Evolutionary conservation across 1,139 yeast species (phyloP).

Genomic region (Pichia sp.): DNA sequence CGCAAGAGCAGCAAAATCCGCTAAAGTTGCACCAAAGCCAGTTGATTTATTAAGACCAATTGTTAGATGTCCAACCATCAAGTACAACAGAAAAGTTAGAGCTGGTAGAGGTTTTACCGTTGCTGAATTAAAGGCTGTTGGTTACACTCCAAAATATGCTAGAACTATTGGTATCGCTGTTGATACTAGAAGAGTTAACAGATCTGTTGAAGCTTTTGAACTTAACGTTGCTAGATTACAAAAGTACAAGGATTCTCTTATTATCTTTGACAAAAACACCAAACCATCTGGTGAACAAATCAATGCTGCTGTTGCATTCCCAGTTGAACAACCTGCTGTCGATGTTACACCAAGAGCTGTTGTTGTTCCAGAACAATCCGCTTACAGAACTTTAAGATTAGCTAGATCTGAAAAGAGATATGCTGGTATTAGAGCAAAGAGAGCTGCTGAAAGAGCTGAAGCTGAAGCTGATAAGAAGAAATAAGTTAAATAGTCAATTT

Average conservation of each 20-base stretch:
- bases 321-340: constrained; percentile 70
- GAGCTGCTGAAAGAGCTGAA: constrained; percentile 94
- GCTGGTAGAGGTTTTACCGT: constrained; percentile 99
- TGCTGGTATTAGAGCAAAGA: constrained; percentile 95
- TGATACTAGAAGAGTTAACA: constrained; percentile 99
- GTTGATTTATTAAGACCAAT: constrained; percentile 94
- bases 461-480: constrained; percentile 99
- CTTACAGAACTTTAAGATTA: constrained; percentile 91
- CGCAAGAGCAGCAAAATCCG: constrained; percentile 91
- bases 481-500: constrained; percentile 42
- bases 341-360: constrained; percentile 89
- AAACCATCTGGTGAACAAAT: constrained; percentile 70
- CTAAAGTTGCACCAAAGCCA: constrained; percentile 95
- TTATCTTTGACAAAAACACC: constrained; percentile 84
- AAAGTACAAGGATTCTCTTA: constrained; percentile 94
- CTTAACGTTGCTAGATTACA: constrained; percentile 92
- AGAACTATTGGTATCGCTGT: constrained; percentile 98
- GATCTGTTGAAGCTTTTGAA: constrained; percentile 91
- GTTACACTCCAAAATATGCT: constrained; percentile 91
- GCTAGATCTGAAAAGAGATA: constrained; percentile 92
- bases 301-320: constrained; percentile 79
- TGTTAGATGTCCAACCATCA: constrained; percentile 97
- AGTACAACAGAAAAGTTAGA: constrained; percentile 99
- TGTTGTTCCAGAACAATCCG: constrained; percentile 75
- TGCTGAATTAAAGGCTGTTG: constrained; percentile 98